These are phyloP conservation scores for Cladosporium sp. DNA, from an alignment of 2,329 filamentous ascomycete species.

Conservation along the genomic window DNA sequence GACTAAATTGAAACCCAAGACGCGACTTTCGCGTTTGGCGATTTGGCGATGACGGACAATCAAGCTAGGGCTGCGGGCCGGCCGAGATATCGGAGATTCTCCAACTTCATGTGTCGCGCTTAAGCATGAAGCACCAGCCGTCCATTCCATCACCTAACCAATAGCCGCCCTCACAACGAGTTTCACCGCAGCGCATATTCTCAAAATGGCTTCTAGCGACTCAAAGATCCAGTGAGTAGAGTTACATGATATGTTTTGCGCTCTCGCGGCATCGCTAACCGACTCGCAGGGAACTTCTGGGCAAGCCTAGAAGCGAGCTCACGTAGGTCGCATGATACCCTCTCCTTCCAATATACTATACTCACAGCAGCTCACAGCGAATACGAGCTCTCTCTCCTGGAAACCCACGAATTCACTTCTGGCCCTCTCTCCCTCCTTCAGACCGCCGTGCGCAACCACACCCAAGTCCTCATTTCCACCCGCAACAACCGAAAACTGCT, in stretches of 20 bases:
- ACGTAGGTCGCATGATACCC: slow-evolving; percentile 59
- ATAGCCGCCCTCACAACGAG: background rate
- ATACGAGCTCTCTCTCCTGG: slow-evolving; percentile 80
- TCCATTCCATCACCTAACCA: background rate
- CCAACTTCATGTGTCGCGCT: background rate
- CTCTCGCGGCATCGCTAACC: slow-evolving; percentile 22
- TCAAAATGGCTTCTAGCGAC: slow-evolving; percentile 32
- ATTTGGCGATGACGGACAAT: background rate
- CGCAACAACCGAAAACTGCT: slow-evolving; percentile 98
- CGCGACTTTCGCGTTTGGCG: background rate
- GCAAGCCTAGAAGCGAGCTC: slow-evolving; percentile 83
- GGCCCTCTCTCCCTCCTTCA: slow-evolving; percentile 90
- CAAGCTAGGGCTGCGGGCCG: too few relatives aligned
- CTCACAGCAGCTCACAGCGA: slow-evolving; percentile 53
- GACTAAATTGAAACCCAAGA: background rate
- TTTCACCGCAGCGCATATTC: background rate
- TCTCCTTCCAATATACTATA: slow-evolving; percentile 15
- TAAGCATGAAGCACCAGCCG: background rate
- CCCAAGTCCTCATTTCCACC: slow-evolving; percentile 93
- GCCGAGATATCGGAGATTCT: background rate
- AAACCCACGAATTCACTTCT: slow-evolving; percentile 74
- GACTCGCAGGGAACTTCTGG: slow-evolving; percentile 71
- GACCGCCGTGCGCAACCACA: slow-evolving; percentile 90
- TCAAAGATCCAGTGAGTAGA: slow-evolving; percentile 41
- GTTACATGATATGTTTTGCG: background rate